Conservation (phyloP, 805 yeast genomes). For the Wickerhamomyces pijperi region DNA sequence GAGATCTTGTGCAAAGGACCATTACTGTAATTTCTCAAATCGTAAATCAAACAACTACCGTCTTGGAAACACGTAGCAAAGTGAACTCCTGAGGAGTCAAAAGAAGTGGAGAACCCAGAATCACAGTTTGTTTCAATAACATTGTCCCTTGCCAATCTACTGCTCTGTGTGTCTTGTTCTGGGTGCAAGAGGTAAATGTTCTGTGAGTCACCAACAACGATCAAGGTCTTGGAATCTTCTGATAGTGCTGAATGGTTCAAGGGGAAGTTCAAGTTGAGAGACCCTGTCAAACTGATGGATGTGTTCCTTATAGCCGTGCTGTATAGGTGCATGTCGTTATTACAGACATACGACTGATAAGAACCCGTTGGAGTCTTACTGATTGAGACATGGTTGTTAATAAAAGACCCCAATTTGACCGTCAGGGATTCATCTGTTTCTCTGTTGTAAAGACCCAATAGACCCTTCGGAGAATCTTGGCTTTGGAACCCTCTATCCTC, state of each 20-base stretch:
- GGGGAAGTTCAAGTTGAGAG: conserved; percentile 47
- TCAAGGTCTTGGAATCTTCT: conserved; percentile 46
- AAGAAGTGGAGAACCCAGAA: conserved; percentile 75
- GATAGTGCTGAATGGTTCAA: conserved; percentile 65
- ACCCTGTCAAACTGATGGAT: conserved; percentile 30
- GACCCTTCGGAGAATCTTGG: conserved; percentile 29
- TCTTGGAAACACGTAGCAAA: conserved; percentile 81
- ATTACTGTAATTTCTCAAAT: conserved; percentile 45
- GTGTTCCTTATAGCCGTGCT: conserved; percentile 44
- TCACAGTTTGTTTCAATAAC: conserved; percentile 52
- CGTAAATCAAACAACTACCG: conserved; percentile 71
- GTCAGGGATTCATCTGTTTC: conserved; percentile 35
- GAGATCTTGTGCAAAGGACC: conserved; percentile 42
- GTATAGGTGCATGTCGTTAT: conserved; percentile 71
- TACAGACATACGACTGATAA: conserved; percentile 60
- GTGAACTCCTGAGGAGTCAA: conserved; percentile 60
- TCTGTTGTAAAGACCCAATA: conserved; percentile 46
- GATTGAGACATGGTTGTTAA: conserved; percentile 68
- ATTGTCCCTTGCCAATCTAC: conserved; percentile 17
- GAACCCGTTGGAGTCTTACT: conserved; percentile 30
- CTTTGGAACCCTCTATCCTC: conserved; percentile 12
- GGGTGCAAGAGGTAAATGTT: conserved; percentile 43
- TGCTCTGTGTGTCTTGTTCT: conserved; percentile 20
- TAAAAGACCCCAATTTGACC: conserved; percentile 63
- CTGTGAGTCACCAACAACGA: conserved; percentile 72